Evolutionary conservation across 768 basidiomycete genomes (phyloP).

Genomic region (Boletus pseudopeckii): DNA sequence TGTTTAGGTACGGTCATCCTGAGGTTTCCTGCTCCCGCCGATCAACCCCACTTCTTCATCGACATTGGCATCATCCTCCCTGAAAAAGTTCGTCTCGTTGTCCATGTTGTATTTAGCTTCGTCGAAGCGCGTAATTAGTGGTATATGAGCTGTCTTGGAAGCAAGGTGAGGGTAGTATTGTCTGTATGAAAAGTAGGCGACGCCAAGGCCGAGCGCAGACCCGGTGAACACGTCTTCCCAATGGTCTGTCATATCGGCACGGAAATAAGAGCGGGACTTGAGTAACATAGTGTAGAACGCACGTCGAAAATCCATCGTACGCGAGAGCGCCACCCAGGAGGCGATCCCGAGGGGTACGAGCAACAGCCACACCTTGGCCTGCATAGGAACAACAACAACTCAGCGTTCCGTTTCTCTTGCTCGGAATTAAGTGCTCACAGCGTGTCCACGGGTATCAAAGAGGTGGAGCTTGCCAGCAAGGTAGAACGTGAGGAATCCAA

Average conservation of each 20-base stretch:
- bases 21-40: conserved; percentile 13
- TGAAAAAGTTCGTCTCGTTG: background rate
- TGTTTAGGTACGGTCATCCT: background rate
- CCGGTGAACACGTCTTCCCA: conserved; percentile 90
- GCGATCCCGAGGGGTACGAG: conserved; percentile 74
- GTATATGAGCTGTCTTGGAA: conserved; percentile 55
- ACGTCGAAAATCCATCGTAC: conserved; percentile 95
- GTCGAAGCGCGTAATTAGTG: conserved; percentile 66
- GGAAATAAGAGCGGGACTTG: background rate
- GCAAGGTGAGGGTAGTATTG: conserved; percentile 74
- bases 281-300: conserved; percentile 25
- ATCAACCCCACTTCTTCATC: conserved; percentile 22
- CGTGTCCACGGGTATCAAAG: conserved; percentile 76
- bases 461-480: conserved; percentile 87
- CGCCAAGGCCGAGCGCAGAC: conserved; percentile 63
- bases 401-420: background rate
- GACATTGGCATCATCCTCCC: conserved; percentile 9
- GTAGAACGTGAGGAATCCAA: conserved; percentile 87
- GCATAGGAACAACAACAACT: background rate
- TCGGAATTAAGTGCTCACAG: conserved; percentile 39
- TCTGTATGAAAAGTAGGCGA: conserved; percentile 75
- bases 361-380: conserved; percentile 80
- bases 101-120: background rate
- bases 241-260: conserved; percentile 55
- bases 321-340: conserved; percentile 67